Conservation (phyloP, 2,329 filamentous ascomycete genomes). For the Neofusicoccum parvum region DNA sequence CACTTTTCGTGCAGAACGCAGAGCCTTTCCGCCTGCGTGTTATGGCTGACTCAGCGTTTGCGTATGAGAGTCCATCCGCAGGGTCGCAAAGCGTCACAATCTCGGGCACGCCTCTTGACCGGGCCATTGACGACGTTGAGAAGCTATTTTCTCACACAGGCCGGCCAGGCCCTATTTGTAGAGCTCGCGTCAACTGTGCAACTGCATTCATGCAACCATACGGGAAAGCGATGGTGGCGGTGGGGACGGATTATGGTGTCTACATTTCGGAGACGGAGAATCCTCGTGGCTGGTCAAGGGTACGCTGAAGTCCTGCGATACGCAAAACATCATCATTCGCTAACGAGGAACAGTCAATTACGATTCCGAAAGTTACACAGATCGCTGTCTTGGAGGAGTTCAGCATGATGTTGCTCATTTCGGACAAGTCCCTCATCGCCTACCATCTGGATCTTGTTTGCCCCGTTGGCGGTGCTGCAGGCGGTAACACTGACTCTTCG, state of each 20-base stretch:
- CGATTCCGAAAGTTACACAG: conserved; percentile 78
- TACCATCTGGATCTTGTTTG: conserved; percentile 89
- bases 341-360: conserved; percentile 64
- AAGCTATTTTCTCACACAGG: conserved; percentile 66
- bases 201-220: conserved; percentile 81
- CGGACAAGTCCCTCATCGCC: conserved; percentile 87
- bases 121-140: conserved; percentile 88
- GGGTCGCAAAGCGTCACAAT: conserved; percentile 71
- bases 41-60: conserved; percentile 89
- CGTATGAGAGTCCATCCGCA: conserved; percentile 66
- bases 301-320: conserved; percentile 50
- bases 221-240: conserved; percentile 84
- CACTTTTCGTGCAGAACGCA: conserved; percentile 86
- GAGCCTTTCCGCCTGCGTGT: conserved; percentile 93
- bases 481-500: conserved; percentile 65
- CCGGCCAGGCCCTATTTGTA: conserved; percentile 75
- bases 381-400: conserved; percentile 96
- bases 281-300: conserved; percentile 86
- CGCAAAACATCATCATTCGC: conserved; percentile 9
- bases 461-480: conserved; percentile 55
- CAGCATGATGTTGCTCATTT: conserved; percentile 85
- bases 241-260: conserved; percentile 93
- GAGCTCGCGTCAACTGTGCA: conserved; percentile 87
- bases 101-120: conserved; percentile 85
- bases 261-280: conserved; percentile 87